These are phyloP conservation scores for Penicillium sp. DNA, from an alignment of 2,329 filamentous ascomycete species.

Conservation along the genomic window DNA sequence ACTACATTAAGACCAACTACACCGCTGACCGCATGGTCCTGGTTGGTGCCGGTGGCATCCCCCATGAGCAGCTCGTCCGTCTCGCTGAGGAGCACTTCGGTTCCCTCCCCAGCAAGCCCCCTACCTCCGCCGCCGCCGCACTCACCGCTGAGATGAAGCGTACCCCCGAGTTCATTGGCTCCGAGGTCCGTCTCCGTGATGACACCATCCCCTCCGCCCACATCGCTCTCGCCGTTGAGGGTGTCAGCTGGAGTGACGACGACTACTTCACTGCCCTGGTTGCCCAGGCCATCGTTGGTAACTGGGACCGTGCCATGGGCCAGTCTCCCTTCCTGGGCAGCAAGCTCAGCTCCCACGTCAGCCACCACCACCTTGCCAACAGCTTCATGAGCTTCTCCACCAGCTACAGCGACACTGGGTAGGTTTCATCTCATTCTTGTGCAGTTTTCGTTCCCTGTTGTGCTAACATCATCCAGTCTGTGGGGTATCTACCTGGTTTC, in stretches of 20 bases:
- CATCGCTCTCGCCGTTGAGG: constrained; percentile 97
- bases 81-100: constrained; percentile 97
- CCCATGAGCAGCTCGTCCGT: constrained; percentile 91
- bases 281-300: constrained; percentile 97
- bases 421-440: constrained; percentile 47
- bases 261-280: constrained; percentile 99
- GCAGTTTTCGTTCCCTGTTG: background rate
- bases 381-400: constrained; percentile 99
- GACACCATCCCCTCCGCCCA: constrained; percentile 95
- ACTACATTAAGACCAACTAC: constrained; percentile 99
- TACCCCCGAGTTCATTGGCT: constrained; percentile 94
- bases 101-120: constrained; percentile 73
- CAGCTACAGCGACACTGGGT: constrained; percentile 99
- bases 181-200: constrained; percentile 92
- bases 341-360: constrained; percentile 94
- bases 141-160: constrained; percentile 76
- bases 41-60: constrained; percentile 90
- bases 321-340: constrained; percentile 96
- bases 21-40: constrained; percentile 99
- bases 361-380: constrained; percentile 94
- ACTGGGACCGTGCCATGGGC: constrained; percentile 99
- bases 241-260: constrained; percentile 98
- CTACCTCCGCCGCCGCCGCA: constrained; percentile 72
- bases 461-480: constrained; percentile 63
- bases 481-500: constrained; percentile 99